These are phyloP conservation scores for Geotrichum carabidarum DNA, from an alignment of 1,139 yeast species.

Conservation along the genomic window DNA sequence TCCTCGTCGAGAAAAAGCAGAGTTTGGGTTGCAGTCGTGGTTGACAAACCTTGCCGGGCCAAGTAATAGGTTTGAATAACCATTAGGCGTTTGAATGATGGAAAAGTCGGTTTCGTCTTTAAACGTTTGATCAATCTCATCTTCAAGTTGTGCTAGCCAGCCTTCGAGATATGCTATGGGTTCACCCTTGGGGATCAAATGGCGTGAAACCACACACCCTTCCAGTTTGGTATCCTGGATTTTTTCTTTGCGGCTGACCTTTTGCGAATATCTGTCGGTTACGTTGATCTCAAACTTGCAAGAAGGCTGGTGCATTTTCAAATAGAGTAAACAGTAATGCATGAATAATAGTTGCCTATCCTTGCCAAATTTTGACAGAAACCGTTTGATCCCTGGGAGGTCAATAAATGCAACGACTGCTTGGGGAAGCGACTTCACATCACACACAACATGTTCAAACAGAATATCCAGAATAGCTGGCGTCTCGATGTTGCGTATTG, in stretches of 20 bases:
- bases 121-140: slow-evolving; percentile 34
- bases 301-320: slow-evolving; percentile 37
- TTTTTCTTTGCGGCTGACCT: background rate
- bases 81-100: slow-evolving; percentile 37
- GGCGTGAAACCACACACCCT: slow-evolving; percentile 42
- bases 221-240: slow-evolving; percentile 30
- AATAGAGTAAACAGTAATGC: slow-evolving; percentile 39
- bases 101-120: slow-evolving; percentile 41
- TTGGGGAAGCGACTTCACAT: slow-evolving; percentile 19
- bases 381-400: slow-evolving; percentile 32
- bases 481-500: slow-evolving; percentile 27
- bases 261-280: slow-evolving; percentile 40
- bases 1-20: slow-evolving; percentile 36
- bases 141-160: slow-evolving; percentile 41
- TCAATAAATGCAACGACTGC: slow-evolving; percentile 32
- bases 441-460: slow-evolving; percentile 24
- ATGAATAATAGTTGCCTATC: slow-evolving; percentile 36
- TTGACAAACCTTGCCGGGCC: slow-evolving; percentile 49
- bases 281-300: slow-evolving; percentile 44
- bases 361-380: slow-evolving; percentile 31
- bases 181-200: slow-evolving; percentile 34
- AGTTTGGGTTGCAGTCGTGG: slow-evolving; percentile 46
- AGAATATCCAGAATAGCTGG: slow-evolving; percentile 26
- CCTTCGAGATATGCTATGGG: slow-evolving; percentile 37
- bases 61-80: slow-evolving; percentile 41